phyloP scores from a whole-genome alignment of 2,329 filamentous ascomycete species.

The Claviceps digitariae region DNA sequence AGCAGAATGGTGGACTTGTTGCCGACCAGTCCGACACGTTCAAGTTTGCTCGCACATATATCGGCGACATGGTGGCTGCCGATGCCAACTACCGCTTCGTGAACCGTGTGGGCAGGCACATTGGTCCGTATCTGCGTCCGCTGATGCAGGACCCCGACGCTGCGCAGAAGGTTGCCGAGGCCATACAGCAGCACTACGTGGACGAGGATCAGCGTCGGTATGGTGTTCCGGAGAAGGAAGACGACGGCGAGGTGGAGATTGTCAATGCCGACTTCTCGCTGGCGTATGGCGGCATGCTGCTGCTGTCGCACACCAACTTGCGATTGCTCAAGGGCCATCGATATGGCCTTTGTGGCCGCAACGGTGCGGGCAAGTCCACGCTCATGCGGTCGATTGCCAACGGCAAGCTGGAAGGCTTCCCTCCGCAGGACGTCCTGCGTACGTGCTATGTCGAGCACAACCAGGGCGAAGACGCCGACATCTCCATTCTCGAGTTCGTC shows the following conservation, averaged over 20 bases:
- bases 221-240: slow-evolving; percentile 71
- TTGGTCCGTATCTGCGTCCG: slow-evolving; percentile 63
- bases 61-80: slow-evolving; percentile 74
- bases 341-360: slow-evolving; percentile 92
- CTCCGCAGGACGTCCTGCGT: slow-evolving; percentile 76
- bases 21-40: slow-evolving; percentile 47
- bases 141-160: slow-evolving; percentile 51
- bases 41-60: slow-evolving; percentile 56
- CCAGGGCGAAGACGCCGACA: slow-evolving; percentile 92
- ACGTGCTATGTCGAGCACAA: slow-evolving; percentile 99
- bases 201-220: slow-evolving; percentile 80
- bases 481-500: slow-evolving; percentile 90
- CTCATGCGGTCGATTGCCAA: slow-evolving; percentile 93
- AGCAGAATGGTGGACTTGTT: slow-evolving; percentile 52
- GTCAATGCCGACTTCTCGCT: slow-evolving; percentile 97
- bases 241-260: slow-evolving; percentile 88
- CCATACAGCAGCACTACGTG: slow-evolving; percentile 64
- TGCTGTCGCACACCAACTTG: slow-evolving; percentile 91
- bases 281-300: slow-evolving; percentile 92
- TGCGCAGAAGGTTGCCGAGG: slow-evolving; percentile 50
- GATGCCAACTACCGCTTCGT: slow-evolving; percentile 75
- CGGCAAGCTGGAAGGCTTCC: slow-evolving; percentile 95
- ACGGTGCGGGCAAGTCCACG: slow-evolving; percentile 97
- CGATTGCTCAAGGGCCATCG: slow-evolving; percentile 90
- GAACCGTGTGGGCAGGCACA: slow-evolving; percentile 52